Evolutionary conservation across 2,329 filamentous ascomycete species (phyloP).

Genomic region (Pyricularia pennisetigena): DNA sequence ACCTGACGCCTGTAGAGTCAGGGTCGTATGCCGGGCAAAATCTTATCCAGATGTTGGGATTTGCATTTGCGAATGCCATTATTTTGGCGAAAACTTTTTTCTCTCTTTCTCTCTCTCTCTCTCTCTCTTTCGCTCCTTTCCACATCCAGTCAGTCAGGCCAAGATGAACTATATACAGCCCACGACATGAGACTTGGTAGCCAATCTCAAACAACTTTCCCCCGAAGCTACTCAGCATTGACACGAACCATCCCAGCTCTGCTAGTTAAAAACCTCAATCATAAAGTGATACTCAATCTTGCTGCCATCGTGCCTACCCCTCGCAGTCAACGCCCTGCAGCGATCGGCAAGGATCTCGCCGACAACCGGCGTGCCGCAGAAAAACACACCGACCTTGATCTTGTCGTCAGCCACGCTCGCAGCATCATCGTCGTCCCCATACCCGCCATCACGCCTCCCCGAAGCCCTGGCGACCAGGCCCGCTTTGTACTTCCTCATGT

Average conservation of each 20-base stretch:
- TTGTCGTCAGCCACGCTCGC: slow-evolving; percentile 16
- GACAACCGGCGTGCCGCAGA: slow-evolving; percentile 45
- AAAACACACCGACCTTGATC: slow-evolving; percentile 44
- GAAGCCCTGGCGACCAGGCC: slow-evolving; percentile 3
- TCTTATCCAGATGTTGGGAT: not conserved
- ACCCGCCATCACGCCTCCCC: not conserved
- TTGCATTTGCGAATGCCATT: too few species aligned
- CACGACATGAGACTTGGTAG: not conserved
- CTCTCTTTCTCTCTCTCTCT: too few species aligned
- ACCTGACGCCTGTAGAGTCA: not conserved
- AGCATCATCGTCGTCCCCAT: not conserved
- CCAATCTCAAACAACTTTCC: not conserved
- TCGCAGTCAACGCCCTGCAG: slow-evolving; percentile 37
- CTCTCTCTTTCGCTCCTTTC: too few species aligned
- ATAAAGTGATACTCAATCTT: slow-evolving; percentile 47
- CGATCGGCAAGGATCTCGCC: slow-evolving; percentile 45
- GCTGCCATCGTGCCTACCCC: slow-evolving; percentile 38
- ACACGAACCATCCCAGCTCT: not conserved
- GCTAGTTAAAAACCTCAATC: slow-evolving; percentile 39
- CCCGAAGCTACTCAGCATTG: not conserved
- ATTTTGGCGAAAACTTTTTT: too few species aligned
- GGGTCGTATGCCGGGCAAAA: not conserved
- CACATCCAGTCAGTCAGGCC: too few species aligned
- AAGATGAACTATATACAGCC: too few species aligned
- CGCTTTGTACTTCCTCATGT: slow-evolving; percentile 29